Evolutionary conservation across 352 stramenopile species (phyloP).

Genomic region (Detonula confervacea): DNA sequence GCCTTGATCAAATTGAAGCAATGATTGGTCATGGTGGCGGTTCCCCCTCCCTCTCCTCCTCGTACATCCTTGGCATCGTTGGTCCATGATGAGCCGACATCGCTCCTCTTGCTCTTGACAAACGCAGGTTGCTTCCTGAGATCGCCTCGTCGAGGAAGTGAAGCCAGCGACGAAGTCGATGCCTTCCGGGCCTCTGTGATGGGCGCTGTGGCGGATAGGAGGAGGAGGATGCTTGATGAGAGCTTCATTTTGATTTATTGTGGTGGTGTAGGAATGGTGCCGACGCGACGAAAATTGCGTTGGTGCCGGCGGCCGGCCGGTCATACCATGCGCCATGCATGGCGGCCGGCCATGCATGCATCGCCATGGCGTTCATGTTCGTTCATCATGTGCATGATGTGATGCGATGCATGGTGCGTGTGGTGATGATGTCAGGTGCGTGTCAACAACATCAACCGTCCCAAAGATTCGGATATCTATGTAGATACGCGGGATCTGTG

Average conservation of each 20-base stretch:
- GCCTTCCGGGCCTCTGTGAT: constrained; percentile 18
- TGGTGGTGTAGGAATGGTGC: not conserved
- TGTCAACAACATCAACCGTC: too few relatives aligned
- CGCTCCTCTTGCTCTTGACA: constrained; percentile 2
- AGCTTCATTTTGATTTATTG: constrained; percentile 42
- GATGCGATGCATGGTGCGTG: too few relatives aligned
- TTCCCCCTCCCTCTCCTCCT: constrained; percentile 40
- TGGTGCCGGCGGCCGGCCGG: not conserved
- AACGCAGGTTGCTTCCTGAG: constrained; percentile 1
- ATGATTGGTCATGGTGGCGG: constrained; percentile 63
- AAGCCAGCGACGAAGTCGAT: constrained; percentile 6
- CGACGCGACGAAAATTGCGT: too few relatives aligned
- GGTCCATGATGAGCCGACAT: not conserved
- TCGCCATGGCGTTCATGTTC: too few relatives aligned
- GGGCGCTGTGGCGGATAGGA: constrained; percentile 26
- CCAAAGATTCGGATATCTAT: too few relatives aligned
- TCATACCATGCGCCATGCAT: too few relatives aligned
- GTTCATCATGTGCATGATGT: too few relatives aligned
- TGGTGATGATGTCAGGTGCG: too few relatives aligned
- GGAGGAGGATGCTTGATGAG: constrained; percentile 29
- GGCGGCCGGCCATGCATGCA: too few relatives aligned
- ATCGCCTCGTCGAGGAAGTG: not conserved
- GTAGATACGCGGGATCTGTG: too few relatives aligned
- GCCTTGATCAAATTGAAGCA: constrained; percentile 85
- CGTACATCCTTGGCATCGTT: constrained; percentile 13